These are phyloP conservation scores for Parachlorella kessleri DNA, from an alignment of 139 green algal species.

Conservation along the genomic window DNA sequence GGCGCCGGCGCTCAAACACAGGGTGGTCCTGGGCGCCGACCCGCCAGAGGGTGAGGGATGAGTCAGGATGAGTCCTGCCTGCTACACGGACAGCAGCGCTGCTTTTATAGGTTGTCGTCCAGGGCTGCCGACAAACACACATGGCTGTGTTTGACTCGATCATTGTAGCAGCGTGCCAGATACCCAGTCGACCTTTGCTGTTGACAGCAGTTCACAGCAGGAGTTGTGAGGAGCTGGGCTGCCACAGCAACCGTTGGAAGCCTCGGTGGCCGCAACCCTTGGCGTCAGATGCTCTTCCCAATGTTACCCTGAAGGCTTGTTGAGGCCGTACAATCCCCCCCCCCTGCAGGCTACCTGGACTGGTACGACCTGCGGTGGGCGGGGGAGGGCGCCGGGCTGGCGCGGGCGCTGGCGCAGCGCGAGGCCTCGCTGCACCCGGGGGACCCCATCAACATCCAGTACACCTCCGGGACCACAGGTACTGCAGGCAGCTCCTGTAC, in stretches of 20 bases:
- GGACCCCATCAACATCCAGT: slow-evolving; percentile 44
- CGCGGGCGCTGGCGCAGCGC: not conserved
- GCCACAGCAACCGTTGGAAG: too few relatives aligned
- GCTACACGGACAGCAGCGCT: too few relatives aligned
- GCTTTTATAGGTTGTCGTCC: too few relatives aligned
- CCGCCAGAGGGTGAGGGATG: slow-evolving; percentile 1
- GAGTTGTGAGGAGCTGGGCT: too few relatives aligned
- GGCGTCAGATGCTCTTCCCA: not conserved
- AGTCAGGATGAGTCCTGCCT: too few relatives aligned
- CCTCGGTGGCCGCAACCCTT: not conserved
- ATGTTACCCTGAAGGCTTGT: too few relatives aligned
- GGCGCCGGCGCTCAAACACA: slow-evolving; percentile 12
- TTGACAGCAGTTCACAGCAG: too few relatives aligned
- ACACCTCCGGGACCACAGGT: slow-evolving; percentile 39
- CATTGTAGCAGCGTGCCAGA: too few relatives aligned
- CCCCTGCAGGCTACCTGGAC: slow-evolving; percentile 5
- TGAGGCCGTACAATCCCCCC: not conserved
- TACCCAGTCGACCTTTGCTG: too few relatives aligned
- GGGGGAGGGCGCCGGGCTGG: not conserved
- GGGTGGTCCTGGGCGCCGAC: slow-evolving; percentile 19
- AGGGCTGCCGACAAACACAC: too few relatives aligned
- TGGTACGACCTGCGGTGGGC: slow-evolving; percentile 15
- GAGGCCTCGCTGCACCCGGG: not conserved
- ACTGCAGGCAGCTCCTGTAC: too few relatives aligned
- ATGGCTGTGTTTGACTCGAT: too few relatives aligned